phyloP scores from a whole-genome alignment of 2,329 filamentous ascomycete genomes.

The Immersiporthe knoxdaviesiana region DNA sequence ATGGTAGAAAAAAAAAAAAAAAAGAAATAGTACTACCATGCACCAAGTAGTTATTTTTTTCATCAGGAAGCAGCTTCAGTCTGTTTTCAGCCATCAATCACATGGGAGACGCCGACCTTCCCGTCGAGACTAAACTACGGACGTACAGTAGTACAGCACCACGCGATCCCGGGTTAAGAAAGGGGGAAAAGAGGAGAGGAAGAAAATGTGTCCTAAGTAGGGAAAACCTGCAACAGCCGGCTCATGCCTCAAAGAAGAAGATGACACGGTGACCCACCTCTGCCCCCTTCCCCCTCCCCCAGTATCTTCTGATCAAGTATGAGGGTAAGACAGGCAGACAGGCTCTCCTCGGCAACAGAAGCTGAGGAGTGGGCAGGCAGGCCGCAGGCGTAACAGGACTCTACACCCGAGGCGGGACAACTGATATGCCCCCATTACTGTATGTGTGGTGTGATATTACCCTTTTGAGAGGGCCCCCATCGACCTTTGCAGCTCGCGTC shows the following conservation, averaged over 20 bases:
- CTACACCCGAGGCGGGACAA: not conserved
- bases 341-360: not conserved
- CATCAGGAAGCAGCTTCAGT: not conserved
- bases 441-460: not conserved
- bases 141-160: not conserved
- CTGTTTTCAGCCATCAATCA: not conserved
- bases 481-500: not conserved
- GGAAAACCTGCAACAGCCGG: too few species aligned
- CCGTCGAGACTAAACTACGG: not conserved
- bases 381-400: not conserved
- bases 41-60: too few species aligned
- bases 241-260: too few species aligned
- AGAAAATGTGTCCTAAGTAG: too few species aligned
- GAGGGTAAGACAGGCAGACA: not conserved
- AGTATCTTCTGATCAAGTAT: not conserved
- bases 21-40: not conserved
- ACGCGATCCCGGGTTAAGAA: not conserved
- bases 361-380: not conserved
- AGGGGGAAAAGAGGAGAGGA: not conserved
- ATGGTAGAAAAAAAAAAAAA: not conserved
- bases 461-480: not conserved
- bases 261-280: not conserved
- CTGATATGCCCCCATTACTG: not conserved
- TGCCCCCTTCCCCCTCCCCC: too few species aligned
- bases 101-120: not conserved